Base-by-base conservation (phyloP, 257 asterid species). In the Parsonsia alboflavescens region DNA sequence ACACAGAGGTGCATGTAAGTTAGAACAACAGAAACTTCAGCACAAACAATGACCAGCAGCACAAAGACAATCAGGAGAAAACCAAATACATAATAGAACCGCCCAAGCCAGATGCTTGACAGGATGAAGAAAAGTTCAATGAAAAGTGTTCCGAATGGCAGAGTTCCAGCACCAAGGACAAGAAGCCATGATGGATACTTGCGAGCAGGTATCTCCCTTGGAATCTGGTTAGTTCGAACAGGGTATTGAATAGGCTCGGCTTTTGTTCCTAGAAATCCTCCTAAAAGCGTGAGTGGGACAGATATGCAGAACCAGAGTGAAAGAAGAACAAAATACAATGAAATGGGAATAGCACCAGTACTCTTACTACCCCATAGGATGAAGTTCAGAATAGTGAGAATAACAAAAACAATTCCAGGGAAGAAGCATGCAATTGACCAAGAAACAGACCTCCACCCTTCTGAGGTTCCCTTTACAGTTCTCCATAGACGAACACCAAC, bases 1-100 rank as follows among this genome's bases (percentile, higher is more conserved):
- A 89, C 96, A 39, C 96, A 90, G 16, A 92, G 91, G 80, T 92
- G 96, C 96, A 90, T 90, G 85, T 90, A 92, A 6, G 97, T 92
- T 64, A 92, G 84, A 70, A 92, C 96, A 52, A 92, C 89, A 1
- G 96, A 92, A 75, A 89, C 95, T 76, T 92, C 95, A 52, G 94
- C 97, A 79, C 96, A 92, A 11, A 92, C 97, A 1, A 82, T 66
- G 33, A 88, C 95, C 82, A 90, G 70, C 82, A 92, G 76, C 52
- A 76, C 65, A 28, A 92, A 81, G 45, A 89, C 96, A 54, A 89
- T 81, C 13, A 92, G 86, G 80, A 92, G 83, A 82, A 92, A 92
- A 10, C 97, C 97, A 24, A 92, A 92, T 19, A 89, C 95, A 6
- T 89, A 89, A 65, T 92, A 92, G 86, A 92, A 88, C 62, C 96